Conservation (phyloP, 345 rosid genomes). For the Citropsis articulata region DNA sequence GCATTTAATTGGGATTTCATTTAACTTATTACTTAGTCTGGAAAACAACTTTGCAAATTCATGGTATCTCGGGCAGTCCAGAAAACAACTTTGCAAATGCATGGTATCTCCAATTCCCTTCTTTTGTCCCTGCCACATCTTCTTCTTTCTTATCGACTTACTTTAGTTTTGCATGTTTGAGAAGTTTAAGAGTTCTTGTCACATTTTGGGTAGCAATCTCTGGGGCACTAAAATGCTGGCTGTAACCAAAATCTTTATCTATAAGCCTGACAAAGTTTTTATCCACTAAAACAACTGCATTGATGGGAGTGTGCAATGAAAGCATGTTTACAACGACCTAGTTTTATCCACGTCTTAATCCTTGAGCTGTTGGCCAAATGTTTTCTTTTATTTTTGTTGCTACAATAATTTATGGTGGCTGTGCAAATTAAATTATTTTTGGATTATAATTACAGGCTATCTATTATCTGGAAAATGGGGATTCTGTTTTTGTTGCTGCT, state of each 20-base stretch:
- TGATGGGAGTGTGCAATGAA: background rate
- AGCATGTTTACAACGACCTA: background rate
- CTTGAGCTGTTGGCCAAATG: background rate
- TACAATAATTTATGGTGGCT: background rate
- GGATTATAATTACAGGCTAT: conserved; percentile 61
- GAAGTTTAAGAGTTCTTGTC: background rate
- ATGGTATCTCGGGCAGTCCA: background rate
- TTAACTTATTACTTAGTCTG: background rate
- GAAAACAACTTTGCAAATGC: background rate
- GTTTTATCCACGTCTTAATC: conserved; percentile 3
- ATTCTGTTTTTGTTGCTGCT: conserved; percentile 95
- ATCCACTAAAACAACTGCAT: background rate
- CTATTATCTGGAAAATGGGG: conserved; percentile 84
- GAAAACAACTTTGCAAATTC: background rate
- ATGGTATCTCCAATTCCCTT: background rate
- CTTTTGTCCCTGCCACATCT: background rate
- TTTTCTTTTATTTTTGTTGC: background rate
- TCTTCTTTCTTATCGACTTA: background rate
- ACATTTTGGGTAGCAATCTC: background rate
- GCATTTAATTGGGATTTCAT: background rate
- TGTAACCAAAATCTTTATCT: background rate
- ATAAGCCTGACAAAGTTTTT: background rate
- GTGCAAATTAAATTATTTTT: background rate
- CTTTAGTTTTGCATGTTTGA: background rate
- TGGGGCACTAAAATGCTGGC: background rate